Percentiles rank a stretch among this genome's conserved stretches.
These are phyloP conservation scores for Eutypella sp. DNA, from an alignment of 2,329 filamentous ascomycete genomes.

Conservation along the genomic window DNA sequence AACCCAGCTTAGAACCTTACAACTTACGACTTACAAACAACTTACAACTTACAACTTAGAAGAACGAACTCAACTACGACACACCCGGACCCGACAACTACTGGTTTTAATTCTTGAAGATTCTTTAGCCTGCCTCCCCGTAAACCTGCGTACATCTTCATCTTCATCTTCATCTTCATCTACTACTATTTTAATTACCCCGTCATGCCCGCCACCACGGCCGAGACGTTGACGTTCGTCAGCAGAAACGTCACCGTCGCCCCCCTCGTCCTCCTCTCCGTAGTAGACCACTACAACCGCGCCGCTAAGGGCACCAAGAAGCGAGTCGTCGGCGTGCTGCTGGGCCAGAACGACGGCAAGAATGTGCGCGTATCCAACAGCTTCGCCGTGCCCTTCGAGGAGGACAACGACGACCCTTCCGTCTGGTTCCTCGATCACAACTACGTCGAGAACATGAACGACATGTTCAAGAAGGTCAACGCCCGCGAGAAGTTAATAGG, in stretches of 20 bases:
- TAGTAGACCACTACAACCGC: slow-evolving; percentile 96
- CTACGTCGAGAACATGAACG: slow-evolving; percentile 98
- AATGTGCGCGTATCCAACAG: slow-evolving; percentile 97
- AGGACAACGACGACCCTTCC: slow-evolving; percentile 96
- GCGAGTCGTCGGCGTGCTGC: slow-evolving; percentile 87
- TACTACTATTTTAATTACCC: too few relatives aligned
- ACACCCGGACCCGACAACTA: too few relatives aligned
- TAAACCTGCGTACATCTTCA: background rate
- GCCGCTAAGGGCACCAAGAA: slow-evolving; percentile 80
- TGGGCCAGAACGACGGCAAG: slow-evolving; percentile 94
- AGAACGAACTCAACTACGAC: too few relatives aligned
- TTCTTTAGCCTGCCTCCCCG: slow-evolving; percentile 9
- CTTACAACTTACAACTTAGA: too few relatives aligned
- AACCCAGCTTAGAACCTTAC: background rate
- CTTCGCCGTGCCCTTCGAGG: slow-evolving; percentile 99
- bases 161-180: too few relatives aligned
- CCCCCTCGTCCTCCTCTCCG: slow-evolving; percentile 93
- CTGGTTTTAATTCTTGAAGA: too few relatives aligned
- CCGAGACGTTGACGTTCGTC: slow-evolving; percentile 92
- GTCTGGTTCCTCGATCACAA: slow-evolving; percentile 99
- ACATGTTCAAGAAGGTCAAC: slow-evolving; percentile 99
- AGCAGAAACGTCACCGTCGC: slow-evolving; percentile 94
- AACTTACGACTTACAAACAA: too few relatives aligned
- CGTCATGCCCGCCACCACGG: slow-evolving; percentile 88
- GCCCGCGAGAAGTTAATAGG: slow-evolving; percentile 97